Conservation (phyloP, 345 rosid species). For the Eucalyptus pauciflora region DNA sequence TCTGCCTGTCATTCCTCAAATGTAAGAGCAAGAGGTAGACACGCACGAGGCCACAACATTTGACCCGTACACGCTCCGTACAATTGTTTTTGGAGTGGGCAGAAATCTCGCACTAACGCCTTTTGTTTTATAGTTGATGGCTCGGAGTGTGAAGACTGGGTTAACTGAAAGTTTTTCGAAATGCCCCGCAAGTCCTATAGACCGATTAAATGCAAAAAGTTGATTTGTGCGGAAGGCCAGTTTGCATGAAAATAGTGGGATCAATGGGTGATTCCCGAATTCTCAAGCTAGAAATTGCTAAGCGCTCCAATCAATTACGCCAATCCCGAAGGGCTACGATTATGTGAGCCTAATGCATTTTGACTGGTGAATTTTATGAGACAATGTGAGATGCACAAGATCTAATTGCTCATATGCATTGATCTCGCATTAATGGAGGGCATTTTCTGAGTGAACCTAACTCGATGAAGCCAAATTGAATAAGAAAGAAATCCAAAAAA, state of each 20-base stretch:
- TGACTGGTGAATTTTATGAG: not conserved
- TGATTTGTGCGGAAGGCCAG: not conserved
- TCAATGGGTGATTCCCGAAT: not conserved
- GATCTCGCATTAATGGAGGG: not conserved
- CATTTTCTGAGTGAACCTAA: not conserved
- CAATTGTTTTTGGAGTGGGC: not conserved
- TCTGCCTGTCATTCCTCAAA: not conserved
- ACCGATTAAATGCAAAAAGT: too few relatives aligned
- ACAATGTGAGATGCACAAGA: not conserved
- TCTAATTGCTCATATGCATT: not conserved
- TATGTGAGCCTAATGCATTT: not conserved
- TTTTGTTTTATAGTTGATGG: not conserved
- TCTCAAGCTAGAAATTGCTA: not conserved
- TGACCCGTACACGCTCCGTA: not conserved
- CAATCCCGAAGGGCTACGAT: not conserved
- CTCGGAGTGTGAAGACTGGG: not conserved
- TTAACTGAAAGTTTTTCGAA: not conserved
- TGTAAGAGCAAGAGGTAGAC: not conserved
- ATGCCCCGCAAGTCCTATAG: too few relatives aligned
- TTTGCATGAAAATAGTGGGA: not conserved
- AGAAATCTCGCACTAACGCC: not conserved
- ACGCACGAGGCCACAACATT: fast-evolving
- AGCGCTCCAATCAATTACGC: not conserved
- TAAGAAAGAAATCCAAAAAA: too few relatives aligned
- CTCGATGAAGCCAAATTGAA: too few relatives aligned